A percentile compares a stretch with the other conserved stretches of the same genome.
Conservation (phyloP, 2,329 filamentous ascomycete species). For the Cryphonectria naterciae region DNA sequence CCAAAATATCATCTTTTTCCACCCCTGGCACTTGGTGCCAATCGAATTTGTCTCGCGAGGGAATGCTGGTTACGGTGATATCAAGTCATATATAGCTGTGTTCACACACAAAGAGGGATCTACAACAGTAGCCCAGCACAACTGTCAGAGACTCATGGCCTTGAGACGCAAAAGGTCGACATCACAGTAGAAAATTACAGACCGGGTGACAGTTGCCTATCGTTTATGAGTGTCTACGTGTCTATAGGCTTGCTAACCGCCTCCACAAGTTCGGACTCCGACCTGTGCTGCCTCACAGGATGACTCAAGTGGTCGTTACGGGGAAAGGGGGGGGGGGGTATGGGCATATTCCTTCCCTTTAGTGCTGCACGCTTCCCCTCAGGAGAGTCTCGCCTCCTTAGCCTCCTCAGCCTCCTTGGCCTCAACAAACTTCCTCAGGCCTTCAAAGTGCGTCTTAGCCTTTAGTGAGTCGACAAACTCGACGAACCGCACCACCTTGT, state of each 20-base stretch:
- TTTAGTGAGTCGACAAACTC: conserved; percentile 17
- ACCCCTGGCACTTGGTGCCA: neutral
- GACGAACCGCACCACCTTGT: conserved; percentile 25
- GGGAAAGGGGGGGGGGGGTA: too few relatives aligned
- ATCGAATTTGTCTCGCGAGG: neutral
- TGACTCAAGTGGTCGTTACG: neutral
- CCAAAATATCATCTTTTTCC: neutral
- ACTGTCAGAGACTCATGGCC: too few relatives aligned
- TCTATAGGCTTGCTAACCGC: neutral
- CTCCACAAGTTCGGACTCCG: neutral
- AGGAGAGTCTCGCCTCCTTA: neutral
- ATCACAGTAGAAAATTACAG: neutral
- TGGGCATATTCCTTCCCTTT: neutral
- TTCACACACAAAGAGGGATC: too few relatives aligned
- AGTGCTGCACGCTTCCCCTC: neutral
- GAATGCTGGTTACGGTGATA: neutral
- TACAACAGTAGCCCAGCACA: too few relatives aligned
- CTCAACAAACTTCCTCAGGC: conserved; percentile 2
- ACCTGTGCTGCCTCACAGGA: neutral
- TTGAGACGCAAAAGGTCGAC: neutral
- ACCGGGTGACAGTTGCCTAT: neutral
- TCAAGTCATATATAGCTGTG: too few relatives aligned
- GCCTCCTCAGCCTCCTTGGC: conserved; percentile 3
- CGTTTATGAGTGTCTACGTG: neutral
- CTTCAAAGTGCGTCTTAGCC: conserved; percentile 7